Evolutionary conservation across 2,329 filamentous ascomycete species (phyloP), one percentile per base, ranked within the genome.

Genomic region (Botrytis galanthina): DNA sequence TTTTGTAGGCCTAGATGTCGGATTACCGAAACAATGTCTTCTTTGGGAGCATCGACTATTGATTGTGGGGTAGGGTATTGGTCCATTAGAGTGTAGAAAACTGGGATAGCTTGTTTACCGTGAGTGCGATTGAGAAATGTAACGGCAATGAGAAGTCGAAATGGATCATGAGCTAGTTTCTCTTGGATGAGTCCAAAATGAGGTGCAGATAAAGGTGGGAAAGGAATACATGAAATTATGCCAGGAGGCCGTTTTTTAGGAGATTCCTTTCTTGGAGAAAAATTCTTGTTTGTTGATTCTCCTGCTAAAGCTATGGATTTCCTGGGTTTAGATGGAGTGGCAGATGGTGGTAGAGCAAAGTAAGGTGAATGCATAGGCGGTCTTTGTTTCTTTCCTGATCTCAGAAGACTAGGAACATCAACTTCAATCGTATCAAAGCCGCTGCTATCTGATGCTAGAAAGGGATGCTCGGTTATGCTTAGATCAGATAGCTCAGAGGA

Each of bases 181-280:
- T 97, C 95, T 81, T 98, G 95, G 54, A 97, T 89, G 2, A 98
- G 86, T 0, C 94, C 94, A 80, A 97, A 97, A 9, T 79, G 81
- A 0, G 85, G 80, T 0, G 88, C 85, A 12, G 87, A 85, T 48
- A 94, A 87, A 0, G 90, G 87, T 0, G 93, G 92, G 76, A 95
- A 93, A 3, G 88, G 87, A 20, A 91, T 84, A 37, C 84, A 84
- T 0, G 89, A 88, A 14, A 90, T 80, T 3, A 74, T 75, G 14
- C 78, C 78, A 44, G 77, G 75, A 18, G 75, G 72, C 16, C 77
- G 74, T 57, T 78, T 80, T 14, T 73, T 74, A 16, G 71, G 72
- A 32, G 73, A 74, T 32, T 29, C 54, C 10, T 60, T 72, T 18
- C 42, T 46, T 7, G 70, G 51, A 8, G 51, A 37, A 44, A 12